Percentiles rank a stretch among this genome's conserved stretches.
These are phyloP conservation scores for Blastocystis sp. DNA, from an alignment of 352 stramenopile genomes.

Conservation along the genomic window DNA sequence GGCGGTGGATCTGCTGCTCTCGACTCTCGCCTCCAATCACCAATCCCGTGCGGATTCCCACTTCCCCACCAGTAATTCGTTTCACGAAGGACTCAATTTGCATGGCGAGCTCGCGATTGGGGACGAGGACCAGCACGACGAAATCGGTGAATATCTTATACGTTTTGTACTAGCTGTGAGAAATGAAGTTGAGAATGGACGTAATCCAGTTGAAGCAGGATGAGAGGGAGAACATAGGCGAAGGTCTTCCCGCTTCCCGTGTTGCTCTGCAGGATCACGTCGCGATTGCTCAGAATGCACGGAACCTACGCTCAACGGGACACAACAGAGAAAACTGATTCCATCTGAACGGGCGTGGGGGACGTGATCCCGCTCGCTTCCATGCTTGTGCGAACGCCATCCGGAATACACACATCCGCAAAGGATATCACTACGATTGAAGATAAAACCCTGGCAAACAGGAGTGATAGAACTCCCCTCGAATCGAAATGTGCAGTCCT, in stretches of 20 bases:
- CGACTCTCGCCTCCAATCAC: slow-evolving; percentile 54
- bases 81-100: slow-evolving; percentile 52
- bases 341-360: slow-evolving; percentile 66
- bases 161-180: slow-evolving; percentile 4
- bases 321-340: not conserved
- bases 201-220: slow-evolving; percentile 51
- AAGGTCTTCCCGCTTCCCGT: slow-evolving; percentile 63
- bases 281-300: slow-evolving; percentile 63
- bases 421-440: slow-evolving; percentile 47
- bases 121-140: slow-evolving; percentile 35
- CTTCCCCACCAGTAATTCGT: not conserved
- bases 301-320: slow-evolving; percentile 8
- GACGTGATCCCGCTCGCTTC: not conserved
- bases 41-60: slow-evolving; percentile 32
- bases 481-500: slow-evolving; percentile 51
- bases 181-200: not conserved
- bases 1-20: not conserved
- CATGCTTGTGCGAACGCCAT: slow-evolving; percentile 13
- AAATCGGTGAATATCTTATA: slow-evolving; percentile 20
- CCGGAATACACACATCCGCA: not conserved
- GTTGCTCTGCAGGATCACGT: slow-evolving; percentile 51
- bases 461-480: slow-evolving; percentile 63
- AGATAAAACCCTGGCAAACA: not conserved
- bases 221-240: slow-evolving; percentile 33
- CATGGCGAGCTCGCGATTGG: slow-evolving; percentile 41